Percentiles rank a stretch among this genome's conserved stretches.
Evolutionary conservation across 768 basidiomycete species (phyloP).

Genomic region (Epithele typhae): DNA sequence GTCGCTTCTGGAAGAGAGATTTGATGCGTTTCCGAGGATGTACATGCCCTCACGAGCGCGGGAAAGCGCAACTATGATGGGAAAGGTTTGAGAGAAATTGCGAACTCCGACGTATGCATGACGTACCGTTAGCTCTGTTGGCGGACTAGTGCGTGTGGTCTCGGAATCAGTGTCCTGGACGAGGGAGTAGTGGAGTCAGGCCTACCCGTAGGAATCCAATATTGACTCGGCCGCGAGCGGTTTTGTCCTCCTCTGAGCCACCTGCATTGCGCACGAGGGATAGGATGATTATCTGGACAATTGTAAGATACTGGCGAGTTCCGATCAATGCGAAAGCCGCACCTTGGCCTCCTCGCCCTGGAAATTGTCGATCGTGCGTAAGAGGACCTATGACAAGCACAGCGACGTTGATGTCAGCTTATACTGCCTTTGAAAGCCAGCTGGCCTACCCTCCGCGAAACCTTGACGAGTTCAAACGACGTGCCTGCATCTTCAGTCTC

Average conservation of each 20-base stretch:
- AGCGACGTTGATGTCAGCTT: no score
- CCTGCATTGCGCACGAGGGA: slow-evolving; percentile 73
- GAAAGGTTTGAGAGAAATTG: no score
- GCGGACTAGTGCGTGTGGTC: no score
- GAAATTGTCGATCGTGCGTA: slow-evolving; percentile 75
- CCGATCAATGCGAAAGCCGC: neutral
- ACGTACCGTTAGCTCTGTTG: no score
- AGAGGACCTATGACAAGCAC: slow-evolving; percentile 41
- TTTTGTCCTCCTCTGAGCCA: slow-evolving; percentile 32
- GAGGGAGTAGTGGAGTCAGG: slow-evolving; percentile 23
- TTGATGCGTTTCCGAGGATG: slow-evolving; percentile 63
- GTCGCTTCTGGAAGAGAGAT: slow-evolving; percentile 42
- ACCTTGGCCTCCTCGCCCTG: slow-evolving; percentile 71
- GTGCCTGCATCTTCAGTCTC: slow-evolving; percentile 24
- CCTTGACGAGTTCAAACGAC: slow-evolving; percentile 42
- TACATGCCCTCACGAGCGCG: slow-evolving; percentile 71
- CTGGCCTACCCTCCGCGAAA: slow-evolving; percentile 46
- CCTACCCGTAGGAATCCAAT: slow-evolving; percentile 73
- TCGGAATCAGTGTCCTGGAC: no score
- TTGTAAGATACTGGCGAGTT: no score
- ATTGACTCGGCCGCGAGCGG: slow-evolving; percentile 15
- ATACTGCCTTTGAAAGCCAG: no score
- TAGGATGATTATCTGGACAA: slow-evolving; percentile 55
- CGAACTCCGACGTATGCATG: neutral
- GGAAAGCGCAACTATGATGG: slow-evolving; percentile 54